Evolutionary conservation across 495 filamentous ascomycete genomes (phyloP).

Genomic region (Sordaria brevicollis): DNA sequence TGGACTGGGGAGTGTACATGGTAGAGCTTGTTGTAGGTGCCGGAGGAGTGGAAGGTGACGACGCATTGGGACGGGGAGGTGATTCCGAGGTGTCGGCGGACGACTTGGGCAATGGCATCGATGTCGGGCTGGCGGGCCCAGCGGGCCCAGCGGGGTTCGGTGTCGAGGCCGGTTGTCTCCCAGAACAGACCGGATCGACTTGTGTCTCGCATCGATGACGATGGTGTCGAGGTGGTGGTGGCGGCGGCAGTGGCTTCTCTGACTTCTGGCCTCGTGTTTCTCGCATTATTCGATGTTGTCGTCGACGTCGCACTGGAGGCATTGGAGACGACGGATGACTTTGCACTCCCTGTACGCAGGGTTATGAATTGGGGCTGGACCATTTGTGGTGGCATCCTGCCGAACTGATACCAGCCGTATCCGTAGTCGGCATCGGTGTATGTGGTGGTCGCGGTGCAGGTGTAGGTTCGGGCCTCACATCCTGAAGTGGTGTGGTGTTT

Average conservation of each 20-base stretch:
- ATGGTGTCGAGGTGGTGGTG: not conserved
- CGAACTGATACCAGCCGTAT: not conserved
- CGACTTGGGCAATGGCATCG: conserved; percentile 14
- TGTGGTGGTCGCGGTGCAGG: not conserved
- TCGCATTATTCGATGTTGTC: not conserved
- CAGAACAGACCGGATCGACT: conserved; percentile 18
- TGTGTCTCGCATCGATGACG: conserved; percentile 9
- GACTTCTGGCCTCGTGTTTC: not conserved
- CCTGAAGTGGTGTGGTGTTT: not conserved
- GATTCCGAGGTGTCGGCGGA: conserved; percentile 15
- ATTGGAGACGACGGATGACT: not conserved
- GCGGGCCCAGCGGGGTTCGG: conserved; percentile 19
- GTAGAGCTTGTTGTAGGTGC: conserved; percentile 29
- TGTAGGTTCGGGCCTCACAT: not conserved
- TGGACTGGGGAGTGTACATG: conserved; percentile 11
- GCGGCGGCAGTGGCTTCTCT: not conserved
- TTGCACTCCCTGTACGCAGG: not conserved
- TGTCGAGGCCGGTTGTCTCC: conserved; percentile 15
- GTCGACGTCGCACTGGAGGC: not conserved
- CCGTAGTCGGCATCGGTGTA: not conserved
- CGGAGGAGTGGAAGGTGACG: conserved; percentile 16
- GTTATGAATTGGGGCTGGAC: not conserved
- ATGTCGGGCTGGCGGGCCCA: conserved; percentile 22
- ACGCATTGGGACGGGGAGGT: conserved; percentile 2
- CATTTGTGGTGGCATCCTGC: not conserved